phyloP scores from a whole-genome alignment of 2,329 filamentous ascomycete species.

The Dichotomopilus funicola region DNA sequence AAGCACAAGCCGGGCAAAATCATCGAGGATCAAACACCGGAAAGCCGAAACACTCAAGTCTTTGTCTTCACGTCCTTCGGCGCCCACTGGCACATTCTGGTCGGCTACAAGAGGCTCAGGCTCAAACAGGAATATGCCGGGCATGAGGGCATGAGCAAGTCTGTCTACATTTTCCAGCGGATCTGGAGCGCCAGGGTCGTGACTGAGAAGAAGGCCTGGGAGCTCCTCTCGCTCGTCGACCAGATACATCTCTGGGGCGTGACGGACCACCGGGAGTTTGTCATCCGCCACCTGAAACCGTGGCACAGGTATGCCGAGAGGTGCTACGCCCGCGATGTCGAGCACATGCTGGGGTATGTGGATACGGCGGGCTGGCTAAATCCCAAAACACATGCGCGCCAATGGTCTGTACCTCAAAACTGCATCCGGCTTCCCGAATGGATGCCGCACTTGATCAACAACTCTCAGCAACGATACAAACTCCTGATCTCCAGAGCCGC shows the following conservation, averaged over 20 bases:
- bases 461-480: not conserved
- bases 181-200: constrained; percentile 1
- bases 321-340: constrained; percentile 2
- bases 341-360: not conserved
- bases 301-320: constrained; percentile 1
- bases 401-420: not conserved
- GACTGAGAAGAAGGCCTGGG: constrained; percentile 1
- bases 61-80: constrained; percentile 3
- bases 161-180: not conserved
- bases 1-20: not conserved
- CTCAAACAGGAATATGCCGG: not conserved
- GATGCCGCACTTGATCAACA: not conserved
- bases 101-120: not conserved
- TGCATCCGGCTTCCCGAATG: constrained; percentile 1
- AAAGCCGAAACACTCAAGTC: constrained; percentile 1
- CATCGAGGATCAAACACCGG: not conserved
- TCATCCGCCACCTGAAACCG: constrained; percentile 1
- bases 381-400: not conserved
- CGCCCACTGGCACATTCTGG: constrained; percentile 3
- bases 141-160: constrained; percentile 2
- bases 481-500: not conserved
- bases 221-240: constrained; percentile 1
- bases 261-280: constrained; percentile 4
- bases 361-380: not conserved
- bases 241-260: constrained; percentile 4